Evolutionary conservation across 768 basidiomycete genomes (phyloP), one percentile per base, ranked within the genome.

Genomic region (Podaxis sp.): DNA sequence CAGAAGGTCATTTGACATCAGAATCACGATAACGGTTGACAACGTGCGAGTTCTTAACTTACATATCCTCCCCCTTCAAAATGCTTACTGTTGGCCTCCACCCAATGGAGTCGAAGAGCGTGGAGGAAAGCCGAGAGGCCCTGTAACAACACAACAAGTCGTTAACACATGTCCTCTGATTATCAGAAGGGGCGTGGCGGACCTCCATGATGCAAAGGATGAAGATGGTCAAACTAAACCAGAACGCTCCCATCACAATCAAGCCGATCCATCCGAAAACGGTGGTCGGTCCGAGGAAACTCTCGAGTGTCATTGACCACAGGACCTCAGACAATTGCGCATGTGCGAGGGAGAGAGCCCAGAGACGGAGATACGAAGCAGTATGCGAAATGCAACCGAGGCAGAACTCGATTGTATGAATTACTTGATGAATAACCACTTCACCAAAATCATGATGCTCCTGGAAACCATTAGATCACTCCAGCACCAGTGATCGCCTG

Each of bases 381-480:
- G 96, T 98, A 75, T 98, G 96, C 66, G 96, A 98, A 70, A 98
- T 98, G 75, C 96, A 98, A 6, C 96, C 97, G 37, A 99, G 86
- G 73, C 97, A 99, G 77, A 98, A 99, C 78, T 99, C 97, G 75
- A 99, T 98, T 25, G 95, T 96, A 76, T 98, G 97, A 70, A 99
- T 99, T 65, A 97, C 81, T 75, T 99, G 97, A 76, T 99, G 96
- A 63, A 98, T 92, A 24, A 97, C 85, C 63, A 97, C 86, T 75
- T 99, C 97, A 71, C 94, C 81, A 75, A 98, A 93, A 70, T 97
- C 94, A 73, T 96, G 93, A 53, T 91, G 82, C 77, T 94, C 87
- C 84, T 89, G 53, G 60, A 59, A 60, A 53, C 57, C 46, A 53
- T 40, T 17, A 57, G 19, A 27, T 24, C 25, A 52, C 15, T 38